phyloP scores from a whole-genome alignment of 345 rosid species.

The Citrus maxima region DNA sequence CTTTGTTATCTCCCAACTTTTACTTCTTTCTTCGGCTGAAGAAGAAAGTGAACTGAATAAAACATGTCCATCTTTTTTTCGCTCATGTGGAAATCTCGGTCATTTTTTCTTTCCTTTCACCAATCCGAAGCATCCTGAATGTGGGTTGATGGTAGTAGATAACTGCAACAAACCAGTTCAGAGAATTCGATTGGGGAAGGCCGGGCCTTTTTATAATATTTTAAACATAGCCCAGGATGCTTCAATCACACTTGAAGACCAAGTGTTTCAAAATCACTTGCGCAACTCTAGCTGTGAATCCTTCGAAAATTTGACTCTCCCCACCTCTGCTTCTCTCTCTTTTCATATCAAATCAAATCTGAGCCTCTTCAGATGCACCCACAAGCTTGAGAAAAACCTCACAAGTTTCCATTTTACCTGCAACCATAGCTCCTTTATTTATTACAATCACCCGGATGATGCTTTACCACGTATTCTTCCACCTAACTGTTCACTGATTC shows the following conservation, averaged over 20 bases:
- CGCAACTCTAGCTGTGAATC: conserved; percentile 5
- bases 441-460: not conserved
- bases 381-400: not conserved
- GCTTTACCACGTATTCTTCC: not conserved
- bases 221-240: conserved; percentile 23
- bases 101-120: conserved; percentile 20
- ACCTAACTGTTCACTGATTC: conserved; percentile 25
- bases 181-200: conserved; percentile 29
- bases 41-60: not conserved
- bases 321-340: conserved; percentile 23
- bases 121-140: not conserved
- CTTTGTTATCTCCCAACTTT: not conserved
- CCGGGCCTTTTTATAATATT: conserved; percentile 25
- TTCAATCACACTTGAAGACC: conserved; percentile 17
- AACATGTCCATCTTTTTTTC: not conserved
- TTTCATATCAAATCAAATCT: not conserved
- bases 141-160: conserved; percentile 28
- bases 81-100: conserved; percentile 15
- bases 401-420: not conserved
- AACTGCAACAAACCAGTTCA: conserved; percentile 13
- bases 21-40: not conserved
- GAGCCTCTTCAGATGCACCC: conserved; percentile 30
- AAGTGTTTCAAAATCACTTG: not conserved
- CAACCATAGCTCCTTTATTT: not conserved
- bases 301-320: conserved; percentile 26